These are phyloP conservation scores for Suillus paluster DNA, from an alignment of 768 basidiomycete genomes.

Conservation along the genomic window DNA sequence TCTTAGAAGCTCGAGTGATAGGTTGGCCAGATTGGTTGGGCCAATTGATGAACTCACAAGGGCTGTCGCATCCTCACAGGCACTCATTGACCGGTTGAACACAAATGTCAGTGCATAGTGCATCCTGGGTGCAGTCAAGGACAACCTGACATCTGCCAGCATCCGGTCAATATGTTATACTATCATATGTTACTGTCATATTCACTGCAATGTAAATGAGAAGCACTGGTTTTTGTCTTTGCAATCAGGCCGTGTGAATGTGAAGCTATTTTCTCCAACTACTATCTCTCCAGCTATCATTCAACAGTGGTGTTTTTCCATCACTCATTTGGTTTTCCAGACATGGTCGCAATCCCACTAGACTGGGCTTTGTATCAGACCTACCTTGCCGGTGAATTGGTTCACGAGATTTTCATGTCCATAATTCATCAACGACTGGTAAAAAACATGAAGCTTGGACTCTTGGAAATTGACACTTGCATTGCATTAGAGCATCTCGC, in stretches of 20 bases:
- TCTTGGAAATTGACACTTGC: not conserved
- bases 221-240: not conserved
- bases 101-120: not conserved
- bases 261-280: not conserved
- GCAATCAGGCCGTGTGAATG: not conserved
- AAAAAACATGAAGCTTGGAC: not conserved
- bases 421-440: not conserved
- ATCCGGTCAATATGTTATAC: not conserved
- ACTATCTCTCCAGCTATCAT: not conserved
- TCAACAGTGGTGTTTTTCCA: not conserved
- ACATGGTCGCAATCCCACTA: not conserved
- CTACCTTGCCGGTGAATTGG: not conserved
- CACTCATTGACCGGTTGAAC: not conserved
- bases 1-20: not conserved
- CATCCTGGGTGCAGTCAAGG: not conserved
- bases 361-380: conserved; percentile 1
- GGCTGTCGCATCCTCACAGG: not conserved
- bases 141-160: not conserved
- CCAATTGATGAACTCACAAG: not conserved
- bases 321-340: not conserved
- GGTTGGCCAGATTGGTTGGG: not conserved
- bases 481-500: not conserved
- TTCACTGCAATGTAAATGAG: not conserved
- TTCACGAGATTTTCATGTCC: not conserved
- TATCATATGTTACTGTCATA: not conserved